Base-by-base conservation (phyloP, 441 rosid genomes). In the Erodium moschatum region DNA sequence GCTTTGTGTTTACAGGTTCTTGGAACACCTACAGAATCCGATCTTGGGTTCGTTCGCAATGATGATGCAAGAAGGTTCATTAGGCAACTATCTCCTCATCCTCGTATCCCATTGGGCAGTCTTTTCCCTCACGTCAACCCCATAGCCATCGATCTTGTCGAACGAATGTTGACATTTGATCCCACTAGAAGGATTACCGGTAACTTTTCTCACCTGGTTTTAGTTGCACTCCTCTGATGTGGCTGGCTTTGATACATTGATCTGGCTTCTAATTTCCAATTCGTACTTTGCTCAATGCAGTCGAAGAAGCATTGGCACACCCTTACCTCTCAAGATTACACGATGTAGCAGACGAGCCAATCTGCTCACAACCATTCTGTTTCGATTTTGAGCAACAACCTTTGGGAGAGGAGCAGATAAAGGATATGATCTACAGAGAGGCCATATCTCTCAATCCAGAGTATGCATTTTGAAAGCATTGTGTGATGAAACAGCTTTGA, bases 51-150 rank as follows among this genome's bases (percentile, higher is more conserved):
- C 78, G 80, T 93, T 33, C 81, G 75, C 58, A 91, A 83, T 69
- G 99, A 94, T 82, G 97, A 88, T n/a, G 97, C 97, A 0, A 90
- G 77, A 74, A 84, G 90, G 80, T 94, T 88, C 78, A 83, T 94
- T 62, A 72, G 81, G 64, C 99, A 94, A 74, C 92, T 89, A 46
- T 86, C 82, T 8, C 77, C 50, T 21, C 79, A 73, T 77, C 94
- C 97, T 58, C 96, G 90, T 46, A 97, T 86, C 72, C 82, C 85
- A 0, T 77, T 94, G 44, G 81, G 86, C 4, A 73, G 71, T 73
- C 72, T 79, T 63, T 94, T 89, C 81, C 81, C 98, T 11, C 92
- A 81, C 80, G 86, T 94, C 74, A 75, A 89, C 72, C 94, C 96
- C 4, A 21, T 81, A 75, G 97, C 97, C 16, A 82, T 91, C 68